A percentile compares a stretch with the other conserved stretches of the same genome.
These are phyloP conservation scores for Pseudogymnoascus sp. DNA, from an alignment of 2,329 filamentous ascomycete genomes.

Conservation along the genomic window DNA sequence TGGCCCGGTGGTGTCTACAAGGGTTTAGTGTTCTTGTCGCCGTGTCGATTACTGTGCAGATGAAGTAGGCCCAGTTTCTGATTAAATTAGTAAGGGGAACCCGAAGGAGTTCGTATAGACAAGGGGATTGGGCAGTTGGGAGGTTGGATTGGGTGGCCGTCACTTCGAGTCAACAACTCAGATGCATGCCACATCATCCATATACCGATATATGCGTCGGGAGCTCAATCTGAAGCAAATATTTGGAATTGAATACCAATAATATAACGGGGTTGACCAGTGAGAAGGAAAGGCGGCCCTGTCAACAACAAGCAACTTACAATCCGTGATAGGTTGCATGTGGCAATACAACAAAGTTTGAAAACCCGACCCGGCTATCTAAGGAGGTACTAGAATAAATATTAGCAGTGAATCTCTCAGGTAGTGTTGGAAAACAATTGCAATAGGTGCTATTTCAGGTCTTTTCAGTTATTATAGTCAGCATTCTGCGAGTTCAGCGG, in stretches of 20 bases:
- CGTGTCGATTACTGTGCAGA: background rate
- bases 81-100: background rate
- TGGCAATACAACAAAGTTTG: background rate
- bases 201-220: background rate
- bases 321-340: background rate
- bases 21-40: background rate
- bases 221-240: background rate
- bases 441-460: constrained; percentile 51
- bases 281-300: background rate
- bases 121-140: background rate
- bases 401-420: background rate
- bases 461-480: constrained; percentile 60
- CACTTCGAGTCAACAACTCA: background rate
- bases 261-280: background rate
- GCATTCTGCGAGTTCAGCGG: constrained; percentile 32
- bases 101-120: background rate
- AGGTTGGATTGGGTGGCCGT: background rate
- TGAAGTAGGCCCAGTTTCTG: background rate
- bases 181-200: background rate
- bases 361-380: no score
- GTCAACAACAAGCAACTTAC: background rate
- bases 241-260: background rate
- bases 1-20: background rate
- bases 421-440: background rate
- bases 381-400: background rate